Evolutionary conservation across 345 rosid species (phyloP).

Genomic region (Lumnitzera racemosa): DNA sequence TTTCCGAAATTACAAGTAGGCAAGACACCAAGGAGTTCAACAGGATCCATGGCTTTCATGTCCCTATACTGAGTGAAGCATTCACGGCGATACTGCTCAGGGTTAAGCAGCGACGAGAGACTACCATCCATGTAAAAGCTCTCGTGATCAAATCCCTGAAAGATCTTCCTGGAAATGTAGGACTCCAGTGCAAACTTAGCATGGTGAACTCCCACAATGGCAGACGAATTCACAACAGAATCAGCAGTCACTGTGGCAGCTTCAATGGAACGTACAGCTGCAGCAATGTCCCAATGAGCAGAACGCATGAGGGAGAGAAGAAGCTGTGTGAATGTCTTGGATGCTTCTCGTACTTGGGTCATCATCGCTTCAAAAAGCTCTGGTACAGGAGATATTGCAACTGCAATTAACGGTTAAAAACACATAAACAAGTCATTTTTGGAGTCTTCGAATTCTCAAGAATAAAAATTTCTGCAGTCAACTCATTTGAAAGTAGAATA

Average conservation of each 20-base stretch:
- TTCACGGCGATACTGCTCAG: slow-evolving; percentile 69
- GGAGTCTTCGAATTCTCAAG: too few relatives aligned
- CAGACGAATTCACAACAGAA: slow-evolving; percentile 16
- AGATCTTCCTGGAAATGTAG: slow-evolving; percentile 61
- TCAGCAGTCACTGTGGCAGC: slow-evolving; percentile 36
- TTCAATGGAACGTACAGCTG: slow-evolving; percentile 89
- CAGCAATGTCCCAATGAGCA: slow-evolving; percentile 92
- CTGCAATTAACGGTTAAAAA: slow-evolving; percentile 23
- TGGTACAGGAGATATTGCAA: slow-evolving; percentile 66
- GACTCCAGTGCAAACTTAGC: slow-evolving; percentile 86
- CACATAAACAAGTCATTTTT: too few relatives aligned
- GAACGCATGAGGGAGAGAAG: slow-evolving; percentile 78
- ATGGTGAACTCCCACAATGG: slow-evolving; percentile 52
- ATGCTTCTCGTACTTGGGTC: slow-evolving; percentile 66
- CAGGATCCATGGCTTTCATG: slow-evolving; percentile 93
- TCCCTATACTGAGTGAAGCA: slow-evolving; percentile 81
- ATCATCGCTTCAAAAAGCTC: slow-evolving; percentile 67
- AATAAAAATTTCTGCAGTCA: too few relatives aligned
- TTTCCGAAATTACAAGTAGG: slow-evolving; percentile 87
- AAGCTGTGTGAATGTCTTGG: slow-evolving; percentile 68
- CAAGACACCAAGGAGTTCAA: slow-evolving; percentile 78
- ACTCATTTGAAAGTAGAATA: too few relatives aligned
- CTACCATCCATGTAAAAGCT: slow-evolving; percentile 91
- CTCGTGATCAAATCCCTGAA: slow-evolving; percentile 88
- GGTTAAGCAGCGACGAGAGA: slow-evolving; percentile 72